Evolutionary conservation across 805 yeast species (phyloP).

Genomic region (Metschnikowia corniflorae): DNA sequence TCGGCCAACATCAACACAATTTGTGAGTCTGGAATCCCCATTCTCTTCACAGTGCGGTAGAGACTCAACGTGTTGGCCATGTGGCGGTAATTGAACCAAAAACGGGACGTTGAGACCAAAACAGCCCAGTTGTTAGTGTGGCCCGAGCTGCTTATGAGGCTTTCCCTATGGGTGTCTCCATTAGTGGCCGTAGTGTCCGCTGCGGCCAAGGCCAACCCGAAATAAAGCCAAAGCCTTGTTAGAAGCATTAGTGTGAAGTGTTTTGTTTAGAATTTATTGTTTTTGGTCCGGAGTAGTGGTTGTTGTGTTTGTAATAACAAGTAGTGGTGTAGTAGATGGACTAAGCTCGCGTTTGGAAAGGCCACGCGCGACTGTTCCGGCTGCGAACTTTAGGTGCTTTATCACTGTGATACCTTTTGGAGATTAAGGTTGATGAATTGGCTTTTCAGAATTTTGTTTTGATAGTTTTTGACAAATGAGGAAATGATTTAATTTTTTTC

Average conservation of each 20-base stretch:
- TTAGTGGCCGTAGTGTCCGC: not conserved
- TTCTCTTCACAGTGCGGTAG: constrained; percentile 91
- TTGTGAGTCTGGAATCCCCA: constrained; percentile 97
- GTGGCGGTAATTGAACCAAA: constrained; percentile 98
- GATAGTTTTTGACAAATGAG: no score
- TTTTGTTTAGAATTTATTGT: no score
- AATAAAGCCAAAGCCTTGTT: constrained; percentile 2
- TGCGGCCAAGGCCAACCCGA: not conserved
- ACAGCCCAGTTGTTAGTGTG: constrained; percentile 81
- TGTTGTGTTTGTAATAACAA: no score
- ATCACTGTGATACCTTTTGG: no score
- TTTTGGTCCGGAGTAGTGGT: no score
- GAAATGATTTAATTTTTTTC: no score
- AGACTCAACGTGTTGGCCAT: constrained; percentile 94
- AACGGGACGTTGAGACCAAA: constrained; percentile 89
- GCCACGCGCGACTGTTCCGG: no score
- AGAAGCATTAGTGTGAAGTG: constrained; percentile 6
- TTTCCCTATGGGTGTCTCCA: not conserved
- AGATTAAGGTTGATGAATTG: no score
- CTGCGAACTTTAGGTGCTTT: no score
- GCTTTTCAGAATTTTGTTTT: no score
- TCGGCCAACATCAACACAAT: constrained; percentile 94
- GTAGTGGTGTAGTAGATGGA: no score
- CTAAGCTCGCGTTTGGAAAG: no score
- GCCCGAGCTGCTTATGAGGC: constrained; percentile 32